phyloP scores from a whole-genome alignment of 176 grass and related monocot genomes.

The barley (Hordeum vulgare) region DNA sequence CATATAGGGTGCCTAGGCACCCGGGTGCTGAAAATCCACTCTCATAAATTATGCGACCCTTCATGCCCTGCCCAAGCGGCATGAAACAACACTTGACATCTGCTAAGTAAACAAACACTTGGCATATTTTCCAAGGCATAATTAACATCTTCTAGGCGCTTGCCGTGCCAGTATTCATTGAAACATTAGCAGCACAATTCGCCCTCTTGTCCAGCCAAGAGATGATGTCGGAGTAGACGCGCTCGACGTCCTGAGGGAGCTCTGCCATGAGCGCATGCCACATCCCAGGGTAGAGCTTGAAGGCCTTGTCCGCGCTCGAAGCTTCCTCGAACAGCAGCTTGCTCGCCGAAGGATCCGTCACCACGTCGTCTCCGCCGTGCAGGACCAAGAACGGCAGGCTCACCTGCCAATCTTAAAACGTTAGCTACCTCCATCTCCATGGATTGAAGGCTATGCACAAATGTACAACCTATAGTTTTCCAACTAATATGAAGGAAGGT shows the following conservation, averaged over 20 bases:
- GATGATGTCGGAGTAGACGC: conserved; percentile 55
- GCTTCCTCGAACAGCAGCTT: conserved; percentile 53
- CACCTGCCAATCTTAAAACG: conserved; percentile 27
- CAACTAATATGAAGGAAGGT: neutral
- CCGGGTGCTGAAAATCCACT: too few relatives aligned
- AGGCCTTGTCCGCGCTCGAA: conserved; percentile 48
- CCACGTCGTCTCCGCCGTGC: conserved; percentile 48
- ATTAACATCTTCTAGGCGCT: neutral
- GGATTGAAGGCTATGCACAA: neutral
- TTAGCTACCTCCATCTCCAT: neutral
- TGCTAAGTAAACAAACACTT: too few relatives aligned
- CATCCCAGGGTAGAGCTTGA: conserved; percentile 76
- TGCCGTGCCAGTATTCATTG: neutral
- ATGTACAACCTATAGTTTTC: too few relatives aligned
- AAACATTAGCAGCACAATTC: neutral
- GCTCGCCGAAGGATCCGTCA: conserved; percentile 53
- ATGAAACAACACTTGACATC: neutral
- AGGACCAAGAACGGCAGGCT: conserved; percentile 58
- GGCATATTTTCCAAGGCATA: neutral
- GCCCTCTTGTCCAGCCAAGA: conserved; percentile 46
- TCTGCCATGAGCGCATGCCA: conserved; percentile 61
- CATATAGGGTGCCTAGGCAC: too few relatives aligned
- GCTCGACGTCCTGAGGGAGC: conserved; percentile 28
- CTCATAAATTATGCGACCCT: neutral
- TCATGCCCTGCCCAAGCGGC: neutral